Evolutionary conservation across 345 rosid species (phyloP).

Genomic region (Fremontodendron californicum): DNA sequence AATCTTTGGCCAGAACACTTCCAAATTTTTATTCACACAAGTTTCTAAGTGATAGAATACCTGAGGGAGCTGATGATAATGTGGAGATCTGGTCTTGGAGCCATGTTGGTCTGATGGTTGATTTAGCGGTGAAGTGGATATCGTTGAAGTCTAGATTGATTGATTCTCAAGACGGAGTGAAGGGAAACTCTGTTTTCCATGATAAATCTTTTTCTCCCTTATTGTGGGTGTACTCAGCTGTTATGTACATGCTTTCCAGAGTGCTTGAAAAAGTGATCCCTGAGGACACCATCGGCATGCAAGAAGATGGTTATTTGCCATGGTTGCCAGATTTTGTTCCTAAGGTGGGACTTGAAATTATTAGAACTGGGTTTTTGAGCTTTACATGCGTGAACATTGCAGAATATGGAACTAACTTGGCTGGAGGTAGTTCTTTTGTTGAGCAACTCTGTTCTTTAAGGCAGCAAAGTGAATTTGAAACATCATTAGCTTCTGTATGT

Average conservation of each 20-base stretch:
- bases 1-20: conserved; percentile 69
- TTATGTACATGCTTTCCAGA: conserved; percentile 57
- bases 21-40: conserved; percentile 53
- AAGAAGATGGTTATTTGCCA: conserved; percentile 38
- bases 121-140: conserved; percentile 72
- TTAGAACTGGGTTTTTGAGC: conserved; percentile 54
- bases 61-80: conserved; percentile 21
- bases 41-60: conserved; percentile 17
- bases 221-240: conserved; percentile 66
- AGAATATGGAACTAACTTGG: conserved; percentile 28
- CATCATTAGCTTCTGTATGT: conserved; percentile 63
- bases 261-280: conserved; percentile 66
- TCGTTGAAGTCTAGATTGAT: conserved; percentile 40
- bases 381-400: conserved; percentile 24
- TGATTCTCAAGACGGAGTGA: conserved; percentile 28
- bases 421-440: conserved; percentile 43
- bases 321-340: conserved; percentile 90
- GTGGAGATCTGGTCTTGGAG: conserved; percentile 76
- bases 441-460: conserved; percentile 53
- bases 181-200: conserved; percentile 23
- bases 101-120: conserved; percentile 68
- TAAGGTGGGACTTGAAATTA: conserved; percentile 71
- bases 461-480: conserved; percentile 41
- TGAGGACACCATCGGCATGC: conserved; percentile 20
- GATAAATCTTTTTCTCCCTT: conserved; percentile 38